phyloP scores from a whole-genome alignment of 2,329 filamentous ascomycete species.

The Penicillium concentricum region DNA sequence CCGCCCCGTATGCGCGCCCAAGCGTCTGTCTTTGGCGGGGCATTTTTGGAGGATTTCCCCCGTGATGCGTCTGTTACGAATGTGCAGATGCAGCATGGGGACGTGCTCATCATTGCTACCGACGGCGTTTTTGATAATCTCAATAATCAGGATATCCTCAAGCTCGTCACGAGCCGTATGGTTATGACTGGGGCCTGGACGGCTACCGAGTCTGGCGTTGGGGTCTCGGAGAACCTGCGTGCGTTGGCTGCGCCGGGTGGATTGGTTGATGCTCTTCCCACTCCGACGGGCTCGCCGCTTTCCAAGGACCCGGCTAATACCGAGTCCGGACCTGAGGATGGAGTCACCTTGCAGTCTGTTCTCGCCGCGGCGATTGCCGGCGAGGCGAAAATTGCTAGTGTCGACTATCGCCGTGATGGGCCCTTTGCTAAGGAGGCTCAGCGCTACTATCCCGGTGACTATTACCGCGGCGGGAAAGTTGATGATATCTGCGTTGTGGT shows the following conservation, averaged over 20 bases:
- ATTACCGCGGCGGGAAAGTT: conserved; percentile 87
- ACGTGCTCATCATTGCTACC: conserved; percentile 89
- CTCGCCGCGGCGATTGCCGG: conserved; percentile 76
- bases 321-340: conserved; percentile 15
- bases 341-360: conserved; percentile 67
- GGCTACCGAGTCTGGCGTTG: conserved; percentile 60
- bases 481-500: conserved; percentile 93
- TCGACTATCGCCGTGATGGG: conserved; percentile 78
- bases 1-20: conserved; percentile 76
- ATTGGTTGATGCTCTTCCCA: conserved; percentile 29
- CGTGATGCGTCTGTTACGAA: conserved; percentile 77
- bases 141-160: conserved; percentile 83
- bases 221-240: conserved; percentile 61
- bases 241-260: conserved; percentile 53
- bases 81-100: conserved; percentile 78
- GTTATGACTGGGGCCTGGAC: conserved; percentile 71
- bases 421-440: conserved; percentile 95
- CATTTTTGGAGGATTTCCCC: conserved; percentile 78
- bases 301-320: conserved; percentile 9
- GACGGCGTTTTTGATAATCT: conserved; percentile 97
- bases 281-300: conserved; percentile 10
- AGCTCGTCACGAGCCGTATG: conserved; percentile 77
- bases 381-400: conserved; percentile 80
- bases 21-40: conserved; percentile 78
- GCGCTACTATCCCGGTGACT: conserved; percentile 79